A percentile compares a stretch with the other conserved stretches of the same genome.
These are phyloP conservation scores for Penicillium oxalicum DNA, from an alignment of 2,329 filamentous ascomycete species.

Conservation along the genomic window DNA sequence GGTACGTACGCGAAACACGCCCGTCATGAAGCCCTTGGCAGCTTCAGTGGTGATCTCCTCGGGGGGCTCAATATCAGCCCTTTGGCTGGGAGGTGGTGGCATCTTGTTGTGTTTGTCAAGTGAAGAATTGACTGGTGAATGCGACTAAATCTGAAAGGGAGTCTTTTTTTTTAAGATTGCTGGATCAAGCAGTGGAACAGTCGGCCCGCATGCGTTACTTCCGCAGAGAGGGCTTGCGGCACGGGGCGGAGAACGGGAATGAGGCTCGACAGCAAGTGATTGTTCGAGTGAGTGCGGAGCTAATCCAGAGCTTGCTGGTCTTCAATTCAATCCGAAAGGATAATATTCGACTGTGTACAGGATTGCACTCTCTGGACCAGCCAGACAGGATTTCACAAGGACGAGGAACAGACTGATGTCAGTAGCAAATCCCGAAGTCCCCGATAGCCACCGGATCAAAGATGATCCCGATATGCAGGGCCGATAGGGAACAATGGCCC, in stretches of 20 bases:
- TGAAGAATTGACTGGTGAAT: neutral
- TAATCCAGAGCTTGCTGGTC: neutral
- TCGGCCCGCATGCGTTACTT: neutral
- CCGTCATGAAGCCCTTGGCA: constrained; percentile 39
- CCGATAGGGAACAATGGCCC: constrained; percentile 10
- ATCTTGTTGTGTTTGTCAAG: constrained; percentile 21
- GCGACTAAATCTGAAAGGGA: neutral
- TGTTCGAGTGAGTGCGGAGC: neutral
- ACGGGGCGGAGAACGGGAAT: neutral
- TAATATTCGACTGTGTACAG: too few relatives aligned
- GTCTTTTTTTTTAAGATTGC: neutral
- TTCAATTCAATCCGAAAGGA: neutral
- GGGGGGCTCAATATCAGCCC: constrained; percentile 37
- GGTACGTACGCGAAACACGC: constrained; percentile 37
- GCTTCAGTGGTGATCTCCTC: constrained; percentile 39
- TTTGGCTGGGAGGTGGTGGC: constrained; percentile 38
- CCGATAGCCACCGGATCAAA: constrained; percentile 19
- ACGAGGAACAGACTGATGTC: neutral
- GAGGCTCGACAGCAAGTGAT: neutral
- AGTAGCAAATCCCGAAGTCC: constrained; percentile 6
- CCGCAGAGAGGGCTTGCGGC: neutral
- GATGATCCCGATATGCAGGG: constrained; percentile 12
- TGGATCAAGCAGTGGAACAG: neutral
- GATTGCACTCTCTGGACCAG: constrained; percentile 7
- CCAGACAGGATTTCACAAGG: constrained; percentile 5